Conservation (phyloP, 208 protist species). For the Trypanosoma lewisi region DNA sequence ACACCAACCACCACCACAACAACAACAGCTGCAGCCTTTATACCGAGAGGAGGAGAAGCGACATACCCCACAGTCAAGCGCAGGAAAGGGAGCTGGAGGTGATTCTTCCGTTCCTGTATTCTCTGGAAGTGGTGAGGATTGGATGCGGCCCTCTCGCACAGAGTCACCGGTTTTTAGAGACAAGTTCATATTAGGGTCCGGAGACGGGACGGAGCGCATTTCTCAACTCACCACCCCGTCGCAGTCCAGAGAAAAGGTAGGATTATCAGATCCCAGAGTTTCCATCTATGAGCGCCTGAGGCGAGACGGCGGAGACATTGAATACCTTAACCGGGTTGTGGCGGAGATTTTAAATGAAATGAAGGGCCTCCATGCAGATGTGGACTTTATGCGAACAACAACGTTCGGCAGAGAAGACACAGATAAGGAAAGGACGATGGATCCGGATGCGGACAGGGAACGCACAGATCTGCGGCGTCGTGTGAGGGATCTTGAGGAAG, state of each 20-base stretch:
- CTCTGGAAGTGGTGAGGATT: too few relatives aligned
- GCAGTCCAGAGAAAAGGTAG: neutral
- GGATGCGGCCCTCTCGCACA: neutral
- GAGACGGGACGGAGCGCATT: too few relatives aligned
- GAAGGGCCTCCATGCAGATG: slow-evolving; percentile 70
- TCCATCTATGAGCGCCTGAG: slow-evolving; percentile 56
- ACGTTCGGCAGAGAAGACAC: neutral
- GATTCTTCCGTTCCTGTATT: neutral
- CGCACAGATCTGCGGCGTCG: slow-evolving; percentile 16
- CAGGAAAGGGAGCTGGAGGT: neutral
- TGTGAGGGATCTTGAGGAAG: slow-evolving; percentile 31
- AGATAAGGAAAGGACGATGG: neutral
- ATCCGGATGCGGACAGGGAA: neutral
- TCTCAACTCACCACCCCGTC: neutral
- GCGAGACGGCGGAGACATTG: slow-evolving; percentile 74
- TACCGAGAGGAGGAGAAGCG: neutral
- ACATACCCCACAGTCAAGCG: neutral
- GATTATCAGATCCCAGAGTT: neutral
- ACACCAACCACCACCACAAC: too few relatives aligned
- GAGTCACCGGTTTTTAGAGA: neutral
- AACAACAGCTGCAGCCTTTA: too few relatives aligned
- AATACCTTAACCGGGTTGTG: slow-evolving; percentile 86
- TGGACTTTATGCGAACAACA: slow-evolving; percentile 57
- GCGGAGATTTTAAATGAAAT: slow-evolving; percentile 87
- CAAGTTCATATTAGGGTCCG: neutral